Evolutionary conservation across 768 basidiomycete genomes (phyloP), one percentile per base, ranked within the genome.

Genomic region (Kockovaella imperatae): DNA sequence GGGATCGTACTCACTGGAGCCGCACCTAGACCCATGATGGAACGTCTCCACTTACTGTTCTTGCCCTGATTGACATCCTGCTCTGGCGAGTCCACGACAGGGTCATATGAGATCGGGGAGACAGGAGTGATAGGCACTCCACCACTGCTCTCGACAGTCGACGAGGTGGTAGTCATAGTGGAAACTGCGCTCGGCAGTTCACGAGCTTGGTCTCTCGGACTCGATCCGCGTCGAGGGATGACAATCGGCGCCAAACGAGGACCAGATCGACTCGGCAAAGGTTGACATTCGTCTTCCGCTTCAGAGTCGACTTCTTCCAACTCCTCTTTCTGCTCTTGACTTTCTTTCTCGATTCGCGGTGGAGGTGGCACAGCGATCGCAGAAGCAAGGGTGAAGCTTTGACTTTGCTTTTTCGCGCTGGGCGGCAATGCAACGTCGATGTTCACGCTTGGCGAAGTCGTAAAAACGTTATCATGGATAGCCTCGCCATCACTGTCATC

Each of bases 11-110:
- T 21, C 17, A 5, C 5, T 42, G 30, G 18, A 35, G 63, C 61
- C 11, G 52, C 59, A 10, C 54, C 54, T 5, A 67, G 28, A 14
- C 47, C 47, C 53, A 61, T 60, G 4, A 67, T 50, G 20, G 61
- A 63, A 42, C 59, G 56, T 4, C 59, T 35, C 54, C 54, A 60
- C 17, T 51, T 53, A 24, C 47, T 49, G 26, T 48, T 45, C 40
- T 50, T 54, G 20, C 54, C 18, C 8, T 34, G 41, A 17, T 52
- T 21, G 4, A 30, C 31, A 29, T 14, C 25, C n/a, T 25, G 42
- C 21, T 10, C 35, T 18, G 26, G 41, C 46, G 3, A 35, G 14
- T 3, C 34, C 41, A 14, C 17, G 29, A 17, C 43, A 20, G 18
- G 36, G 11, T 38, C 36, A 38, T 38, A 10, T 38, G n/a, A n/a